Conservation (phyloP, 139 green algal species). For the Chlamydomonas applanata region DNA sequence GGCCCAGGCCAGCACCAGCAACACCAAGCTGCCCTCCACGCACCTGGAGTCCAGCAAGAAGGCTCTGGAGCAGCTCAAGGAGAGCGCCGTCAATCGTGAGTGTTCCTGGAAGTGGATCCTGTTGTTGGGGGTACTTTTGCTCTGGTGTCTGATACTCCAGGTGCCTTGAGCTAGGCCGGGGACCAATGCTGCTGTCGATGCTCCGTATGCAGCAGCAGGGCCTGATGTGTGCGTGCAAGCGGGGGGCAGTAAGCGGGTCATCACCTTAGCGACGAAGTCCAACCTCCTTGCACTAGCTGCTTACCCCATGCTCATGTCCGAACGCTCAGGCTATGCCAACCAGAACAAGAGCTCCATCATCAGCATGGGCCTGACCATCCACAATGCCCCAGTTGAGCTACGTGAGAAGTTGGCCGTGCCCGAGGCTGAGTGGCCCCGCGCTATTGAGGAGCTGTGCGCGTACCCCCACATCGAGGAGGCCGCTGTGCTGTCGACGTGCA, state of each 20-base stretch:
- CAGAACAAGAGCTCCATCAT: slow-evolving; percentile 94
- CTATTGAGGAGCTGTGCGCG: slow-evolving; percentile 88
- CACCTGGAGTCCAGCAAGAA: slow-evolving; percentile 56
- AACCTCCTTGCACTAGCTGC: not conserved
- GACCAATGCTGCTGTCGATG: no score
- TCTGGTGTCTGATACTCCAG: no score
- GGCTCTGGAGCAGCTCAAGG: slow-evolving; percentile 65
- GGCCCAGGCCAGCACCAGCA: slow-evolving; percentile 6
- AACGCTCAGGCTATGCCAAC: slow-evolving; percentile 81
- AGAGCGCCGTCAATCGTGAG: slow-evolving; percentile 62
- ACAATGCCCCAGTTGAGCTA: slow-evolving; percentile 94
- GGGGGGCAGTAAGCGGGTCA: not conserved
- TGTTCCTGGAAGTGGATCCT: not conserved
- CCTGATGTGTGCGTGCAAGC: not conserved
- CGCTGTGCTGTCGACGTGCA: slow-evolving; percentile 96
- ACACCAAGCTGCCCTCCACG: slow-evolving; percentile 48
- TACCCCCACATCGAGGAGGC: slow-evolving; percentile 99
- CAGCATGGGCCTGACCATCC: slow-evolving; percentile 93
- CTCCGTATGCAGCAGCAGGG: no score
- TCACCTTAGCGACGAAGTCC: no score
- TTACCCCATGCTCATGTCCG: no score
- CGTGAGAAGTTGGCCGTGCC: slow-evolving; percentile 97
- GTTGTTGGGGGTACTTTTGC: not conserved
- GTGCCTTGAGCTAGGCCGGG: no score
- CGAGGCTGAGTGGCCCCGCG: slow-evolving; percentile 90